Evolutionary conservation across 2,329 filamentous ascomycete genomes (phyloP).

Genomic region (Clarireedia sp.): DNA sequence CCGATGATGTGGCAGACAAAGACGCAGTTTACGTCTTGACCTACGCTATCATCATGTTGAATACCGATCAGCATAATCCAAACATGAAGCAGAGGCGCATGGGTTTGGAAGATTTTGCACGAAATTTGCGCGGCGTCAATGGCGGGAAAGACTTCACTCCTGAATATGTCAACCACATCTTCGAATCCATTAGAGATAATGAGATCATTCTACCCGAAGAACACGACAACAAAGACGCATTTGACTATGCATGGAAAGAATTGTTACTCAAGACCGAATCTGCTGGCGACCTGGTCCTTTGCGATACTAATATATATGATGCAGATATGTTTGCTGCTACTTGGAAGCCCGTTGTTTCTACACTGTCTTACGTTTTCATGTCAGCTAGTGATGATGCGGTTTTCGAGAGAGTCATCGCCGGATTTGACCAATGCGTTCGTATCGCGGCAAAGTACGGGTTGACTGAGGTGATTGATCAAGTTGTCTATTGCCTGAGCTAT

Average conservation of each 20-base stretch:
- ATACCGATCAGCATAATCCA: slow-evolving; percentile 93
- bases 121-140: slow-evolving; percentile 87
- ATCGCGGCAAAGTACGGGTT: slow-evolving; percentile 81
- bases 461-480: slow-evolving; percentile 83
- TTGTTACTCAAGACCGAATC: slow-evolving; percentile 76
- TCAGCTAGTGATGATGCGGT: slow-evolving; percentile 95
- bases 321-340: slow-evolving; percentile 96
- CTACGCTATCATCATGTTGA: slow-evolving; percentile 96
- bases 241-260: slow-evolving; percentile 97
- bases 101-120: slow-evolving; percentile 73
- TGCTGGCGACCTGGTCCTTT: slow-evolving; percentile 65
- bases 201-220: slow-evolving; percentile 97
- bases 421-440: slow-evolving; percentile 91
- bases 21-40: slow-evolving; percentile 86
- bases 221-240: slow-evolving; percentile 92
- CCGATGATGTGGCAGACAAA: slow-evolving; percentile 70
- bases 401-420: slow-evolving; percentile 85
- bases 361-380: slow-evolving; percentile 97
- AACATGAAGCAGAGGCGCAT: slow-evolving; percentile 81
- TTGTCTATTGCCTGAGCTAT: slow-evolving; percentile 79
- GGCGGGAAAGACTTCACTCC: slow-evolving; percentile 73
- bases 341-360: slow-evolving; percentile 91
- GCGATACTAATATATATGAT: slow-evolving; percentile 90
- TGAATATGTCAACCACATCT: slow-evolving; percentile 80
- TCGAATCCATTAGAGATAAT: slow-evolving; percentile 80